A percentile compares a stretch with the other conserved stretches of the same genome.
phyloP scores from a whole-genome alignment of 2,329 filamentous ascomycete genomes.

The Exophiala alcalophila region DNA sequence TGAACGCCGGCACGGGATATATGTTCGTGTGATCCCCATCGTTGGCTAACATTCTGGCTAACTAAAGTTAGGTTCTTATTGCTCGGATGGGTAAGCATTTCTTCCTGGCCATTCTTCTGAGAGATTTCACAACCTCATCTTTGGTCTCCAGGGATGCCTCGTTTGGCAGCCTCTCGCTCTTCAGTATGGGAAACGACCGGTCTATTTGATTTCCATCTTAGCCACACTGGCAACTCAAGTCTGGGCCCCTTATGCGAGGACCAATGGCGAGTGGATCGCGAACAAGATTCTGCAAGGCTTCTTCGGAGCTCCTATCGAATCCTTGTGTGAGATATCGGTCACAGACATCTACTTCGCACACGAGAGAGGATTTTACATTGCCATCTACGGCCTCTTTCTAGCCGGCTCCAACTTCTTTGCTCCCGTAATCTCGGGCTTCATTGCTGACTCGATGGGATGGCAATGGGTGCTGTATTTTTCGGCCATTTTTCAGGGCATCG shows the following conservation, averaged over 20 bases:
- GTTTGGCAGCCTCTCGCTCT: conserved; percentile 49
- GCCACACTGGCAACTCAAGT: conserved; percentile 29
- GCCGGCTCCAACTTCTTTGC: conserved; percentile 20
- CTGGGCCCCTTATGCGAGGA: conserved; percentile 45
- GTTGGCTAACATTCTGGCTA: too few relatives aligned
- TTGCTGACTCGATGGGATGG: conserved; percentile 26
- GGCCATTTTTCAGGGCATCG: conserved; percentile 13
- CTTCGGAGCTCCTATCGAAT: conserved; percentile 49
- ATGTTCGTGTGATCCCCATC: too few relatives aligned
- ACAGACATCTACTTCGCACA: conserved; percentile 41
- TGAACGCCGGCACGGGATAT: conserved; percentile 49
- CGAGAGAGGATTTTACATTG: conserved; percentile 24
- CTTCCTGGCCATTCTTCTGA: too few relatives aligned
- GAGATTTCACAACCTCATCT: too few relatives aligned
- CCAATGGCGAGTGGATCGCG: conserved; percentile 48
- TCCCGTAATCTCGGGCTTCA: conserved; percentile 23
- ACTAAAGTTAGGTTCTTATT: too few relatives aligned
- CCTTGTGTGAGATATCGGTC: conserved; percentile 48
- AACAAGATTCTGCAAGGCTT: conserved; percentile 49
- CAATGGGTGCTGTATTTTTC: too few relatives aligned
- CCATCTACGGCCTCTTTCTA: conserved; percentile 21
- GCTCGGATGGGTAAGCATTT: too few relatives aligned
- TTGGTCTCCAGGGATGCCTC: conserved; percentile 44
- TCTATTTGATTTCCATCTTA: conserved; percentile 32
- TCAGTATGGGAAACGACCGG: conserved; percentile 40